A percentile compares a stretch with the other conserved stretches of the same genome.
These are phyloP conservation scores for Aspergillus texensis DNA, from an alignment of 2,329 filamentous ascomycete species.

Conservation along the genomic window DNA sequence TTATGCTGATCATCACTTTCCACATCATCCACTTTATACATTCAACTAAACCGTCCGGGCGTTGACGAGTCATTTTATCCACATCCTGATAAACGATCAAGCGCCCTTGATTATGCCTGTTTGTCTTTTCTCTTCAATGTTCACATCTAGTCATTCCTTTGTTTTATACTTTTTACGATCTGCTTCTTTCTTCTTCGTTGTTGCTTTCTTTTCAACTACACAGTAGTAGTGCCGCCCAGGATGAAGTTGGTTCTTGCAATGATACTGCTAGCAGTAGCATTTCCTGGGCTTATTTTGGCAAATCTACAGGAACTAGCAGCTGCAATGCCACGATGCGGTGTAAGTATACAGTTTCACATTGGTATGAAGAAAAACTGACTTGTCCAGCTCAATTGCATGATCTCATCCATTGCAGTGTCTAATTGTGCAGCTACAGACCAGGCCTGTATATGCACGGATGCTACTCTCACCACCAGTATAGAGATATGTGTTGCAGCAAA, in stretches of 20 bases:
- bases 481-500: conserved; percentile 36
- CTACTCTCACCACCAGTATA: conserved; percentile 33
- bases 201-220: background rate
- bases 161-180: background rate
- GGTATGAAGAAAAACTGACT: background rate
- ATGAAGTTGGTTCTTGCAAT: background rate
- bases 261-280: conserved; percentile 10
- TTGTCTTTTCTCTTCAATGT: background rate
- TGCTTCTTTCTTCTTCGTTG: background rate
- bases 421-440: conserved; percentile 41
- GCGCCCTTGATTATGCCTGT: background rate
- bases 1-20: background rate
- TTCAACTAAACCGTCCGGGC: background rate
- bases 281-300: conserved; percentile 13
- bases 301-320: conserved; percentile 18
- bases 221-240: background rate
- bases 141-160: background rate
- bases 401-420: conserved; percentile 27
- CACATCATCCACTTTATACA: no score
- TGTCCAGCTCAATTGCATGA: background rate
- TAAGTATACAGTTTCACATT: conserved; percentile 14
- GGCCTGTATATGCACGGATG: conserved; percentile 45
- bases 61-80: background rate
- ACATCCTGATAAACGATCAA: background rate
- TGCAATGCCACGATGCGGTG: conserved; percentile 26